Evolutionary conservation across 2,329 filamentous ascomycete genomes (phyloP).

Genomic region (Aspergillus chevalieri): DNA sequence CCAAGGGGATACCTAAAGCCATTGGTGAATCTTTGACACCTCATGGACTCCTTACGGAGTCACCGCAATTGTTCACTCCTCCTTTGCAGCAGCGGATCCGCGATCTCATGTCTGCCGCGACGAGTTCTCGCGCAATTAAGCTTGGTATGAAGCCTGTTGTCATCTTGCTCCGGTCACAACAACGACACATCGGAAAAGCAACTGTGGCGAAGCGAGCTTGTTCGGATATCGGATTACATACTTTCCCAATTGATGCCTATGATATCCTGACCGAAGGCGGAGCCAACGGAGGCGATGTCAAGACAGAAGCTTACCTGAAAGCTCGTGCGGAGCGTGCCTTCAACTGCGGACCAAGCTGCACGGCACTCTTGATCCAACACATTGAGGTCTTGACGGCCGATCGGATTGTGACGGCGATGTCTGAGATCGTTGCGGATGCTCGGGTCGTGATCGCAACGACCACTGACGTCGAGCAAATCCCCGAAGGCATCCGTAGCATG

Average conservation of each 20-base stretch:
- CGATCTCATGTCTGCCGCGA: constrained; percentile 81
- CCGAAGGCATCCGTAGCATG: constrained; percentile 78
- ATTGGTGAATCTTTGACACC: constrained; percentile 26
- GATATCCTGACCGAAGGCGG: constrained; percentile 91
- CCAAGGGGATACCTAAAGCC: constrained; percentile 57
- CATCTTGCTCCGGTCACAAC: constrained; percentile 81
- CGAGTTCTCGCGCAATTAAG: constrained; percentile 78
- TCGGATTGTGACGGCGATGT: constrained; percentile 76
- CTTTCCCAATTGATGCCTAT: constrained; percentile 82
- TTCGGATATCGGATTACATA: constrained; percentile 82
- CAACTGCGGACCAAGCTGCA: constrained; percentile 77
- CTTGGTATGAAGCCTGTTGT: constrained; percentile 82
- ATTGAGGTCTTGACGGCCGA: constrained; percentile 88
- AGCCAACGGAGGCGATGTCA: constrained; percentile 80
- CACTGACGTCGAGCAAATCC: constrained; percentile 89
- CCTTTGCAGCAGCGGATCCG: constrained; percentile 65
- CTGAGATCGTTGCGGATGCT: constrained; percentile 72
- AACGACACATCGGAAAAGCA: constrained; percentile 90
- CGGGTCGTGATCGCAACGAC: constrained; percentile 88
- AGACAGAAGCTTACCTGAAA: constrained; percentile 85
- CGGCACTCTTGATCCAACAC: constrained; percentile 78
- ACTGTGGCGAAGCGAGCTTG: constrained; percentile 70
- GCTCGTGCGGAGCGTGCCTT: constrained; percentile 83
- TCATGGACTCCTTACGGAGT: constrained; percentile 32
- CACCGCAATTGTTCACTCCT: constrained; percentile 45